Base-by-base conservation (phyloP, 2,329 filamentous ascomycete species). In the Dryadomyces quercivorus region DNA sequence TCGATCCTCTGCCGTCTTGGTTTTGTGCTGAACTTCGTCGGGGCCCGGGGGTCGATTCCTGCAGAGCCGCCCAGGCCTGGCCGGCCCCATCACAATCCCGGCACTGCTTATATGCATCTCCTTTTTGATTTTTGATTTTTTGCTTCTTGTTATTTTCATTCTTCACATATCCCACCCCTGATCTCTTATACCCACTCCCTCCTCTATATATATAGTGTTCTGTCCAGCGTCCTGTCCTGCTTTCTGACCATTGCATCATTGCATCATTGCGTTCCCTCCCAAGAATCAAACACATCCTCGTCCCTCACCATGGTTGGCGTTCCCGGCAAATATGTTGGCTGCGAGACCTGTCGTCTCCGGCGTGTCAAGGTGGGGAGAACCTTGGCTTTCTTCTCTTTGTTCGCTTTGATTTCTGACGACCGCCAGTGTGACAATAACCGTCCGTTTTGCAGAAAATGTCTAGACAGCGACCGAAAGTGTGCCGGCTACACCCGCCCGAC, bases 291-390 rank as follows among this genome's bases (percentile, higher is more conserved):
- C 36, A 40, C 4, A 3, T 40, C 5, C 20, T 12, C 13, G n/a
- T n/a, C n/a, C n/a, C 13, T 8, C 4, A 70, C 55, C 40, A 81
- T 82, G 79, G 79, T 82, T 59, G 80, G 80, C 53, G 79, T 83
- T 56, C 74, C 78, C 42, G 80, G 80, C 52, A 82, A 82, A 65
- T 83, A 78, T 64, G 82, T 82, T 65, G 80, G 79, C 42, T 83
- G 80, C 66, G 79, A 81, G 65, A 82, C 80, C 26, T 83, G 80
- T 63, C 71, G 80, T 50, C 68, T 72, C 31, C 70, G 80, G 52
- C 73, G 81, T 64, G 80, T 82, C 57, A 81, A 80, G 64, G 80
- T 80, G 68, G 59, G 72, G 16, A 21, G 1, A 20, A 16, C 3
- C 3, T 60, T 21, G 21, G 20, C 16, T 26, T 15, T 50, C 40